Conservation (phyloP, 2,329 filamentous ascomycete species). For the Neoarthrinium moseri region DNA sequence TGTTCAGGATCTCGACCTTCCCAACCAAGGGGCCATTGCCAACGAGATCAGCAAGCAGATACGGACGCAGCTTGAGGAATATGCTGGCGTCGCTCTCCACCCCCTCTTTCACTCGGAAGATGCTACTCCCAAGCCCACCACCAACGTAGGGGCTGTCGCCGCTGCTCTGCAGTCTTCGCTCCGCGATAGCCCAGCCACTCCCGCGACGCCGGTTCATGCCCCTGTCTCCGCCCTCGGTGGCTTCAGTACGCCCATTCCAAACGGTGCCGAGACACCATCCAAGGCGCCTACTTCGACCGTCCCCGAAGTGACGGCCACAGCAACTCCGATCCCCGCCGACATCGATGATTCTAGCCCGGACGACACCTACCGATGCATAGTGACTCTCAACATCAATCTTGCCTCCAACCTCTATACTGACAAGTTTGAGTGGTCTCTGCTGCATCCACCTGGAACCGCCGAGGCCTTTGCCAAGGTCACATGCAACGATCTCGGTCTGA, state of each 20-base stretch:
- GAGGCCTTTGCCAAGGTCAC: constrained; percentile 91
- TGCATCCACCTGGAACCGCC: constrained; percentile 87
- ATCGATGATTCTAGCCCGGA: constrained; percentile 82
- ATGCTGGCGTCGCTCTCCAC: constrained; percentile 89
- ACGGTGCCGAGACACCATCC: constrained; percentile 50
- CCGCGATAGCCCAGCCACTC: constrained; percentile 39
- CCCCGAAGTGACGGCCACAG: constrained; percentile 66
- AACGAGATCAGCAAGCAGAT: constrained; percentile 90
- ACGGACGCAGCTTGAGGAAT: constrained; percentile 91
- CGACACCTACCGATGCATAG: constrained; percentile 91
- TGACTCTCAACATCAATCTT: constrained; percentile 87
- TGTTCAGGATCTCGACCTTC: constrained; percentile 90
- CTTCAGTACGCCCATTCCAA: constrained; percentile 56
- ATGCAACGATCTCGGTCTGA: constrained; percentile 85
- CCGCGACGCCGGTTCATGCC: constrained; percentile 38
- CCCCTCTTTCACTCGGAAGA: constrained; percentile 74
- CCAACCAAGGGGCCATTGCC: constrained; percentile 67
- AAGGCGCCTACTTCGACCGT: constrained; percentile 42
- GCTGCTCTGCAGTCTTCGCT: constrained; percentile 17
- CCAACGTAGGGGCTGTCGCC: constrained; percentile 16
- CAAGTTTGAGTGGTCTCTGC: constrained; percentile 95
- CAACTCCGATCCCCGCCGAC: constrained; percentile 61
- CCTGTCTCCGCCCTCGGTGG: constrained; percentile 36
- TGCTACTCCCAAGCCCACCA: constrained; percentile 19
- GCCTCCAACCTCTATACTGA: constrained; percentile 91